Evolutionary conservation across 2,329 filamentous ascomycete species (phyloP), one percentile per base, ranked within the genome.

Genomic region (Pezicula carpinea): DNA sequence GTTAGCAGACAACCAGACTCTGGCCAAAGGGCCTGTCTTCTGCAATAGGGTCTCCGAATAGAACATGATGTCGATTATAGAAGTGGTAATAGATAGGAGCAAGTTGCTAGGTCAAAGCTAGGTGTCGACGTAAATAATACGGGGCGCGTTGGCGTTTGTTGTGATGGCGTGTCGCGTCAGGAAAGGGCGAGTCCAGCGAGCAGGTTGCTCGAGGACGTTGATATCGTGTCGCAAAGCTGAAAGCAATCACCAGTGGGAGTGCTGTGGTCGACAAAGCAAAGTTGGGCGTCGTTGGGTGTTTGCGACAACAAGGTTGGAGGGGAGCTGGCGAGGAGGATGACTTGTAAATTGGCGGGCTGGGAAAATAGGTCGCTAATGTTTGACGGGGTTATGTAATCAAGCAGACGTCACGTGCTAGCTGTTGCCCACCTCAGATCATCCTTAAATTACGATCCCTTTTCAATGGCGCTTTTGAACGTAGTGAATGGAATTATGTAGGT

Each of bases 1-100:
- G 70, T 97, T 99, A 73, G 93, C 90, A 26, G 93, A 96, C 52
- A 97, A 81, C 93, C 93, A 99, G 72, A 97, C 91, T 65, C 90
- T 89, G 71, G 93, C 93, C 76, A 99, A 73, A 63, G 93, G 92
- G 75, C 93, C 93, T 60, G 89, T 96, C 83, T 96, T 96, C 67
- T 91, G 90, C 61, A 99, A 81, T 50, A 99, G 81, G 46, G 89
- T 90, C 75, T 96, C 90, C 45, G 93, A 96, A 69, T 96, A 97
- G 72, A 99, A 99, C 93, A 99, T 99, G 66, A 64, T 72, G 70
- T 58, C 54, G 59, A 59, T 63, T 29, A 29, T 29, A 10, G 26
- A 29, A 11, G 26, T 29, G 13, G 26, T 29, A 29, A 38, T 33
- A 32, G 39, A 35, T 19, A 40, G 4, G 39, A 51, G 34, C 19